Evolutionary conservation across 495 filamentous ascomycete genomes (phyloP).

Genomic region (Penicillium taxi): DNA sequence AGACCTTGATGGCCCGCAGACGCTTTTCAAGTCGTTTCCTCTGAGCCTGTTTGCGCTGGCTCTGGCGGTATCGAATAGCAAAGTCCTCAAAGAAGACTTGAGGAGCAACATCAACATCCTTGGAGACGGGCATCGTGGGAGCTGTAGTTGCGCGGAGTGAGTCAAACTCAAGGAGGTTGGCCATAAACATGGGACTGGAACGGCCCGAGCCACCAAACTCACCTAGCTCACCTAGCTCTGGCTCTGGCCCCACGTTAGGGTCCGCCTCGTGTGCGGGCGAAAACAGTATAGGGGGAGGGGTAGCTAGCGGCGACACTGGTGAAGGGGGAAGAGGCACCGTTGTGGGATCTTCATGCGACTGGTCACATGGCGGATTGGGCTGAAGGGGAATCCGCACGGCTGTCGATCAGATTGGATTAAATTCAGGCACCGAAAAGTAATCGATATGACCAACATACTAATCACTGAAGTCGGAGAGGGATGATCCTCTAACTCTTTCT

Average conservation of each 20-base stretch:
- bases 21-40: conserved; percentile 35
- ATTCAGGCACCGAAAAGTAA: conserved; percentile 12
- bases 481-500: conserved; percentile 27
- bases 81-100: conserved; percentile 39
- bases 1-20: conserved; percentile 45
- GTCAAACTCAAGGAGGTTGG: conserved; percentile 18
- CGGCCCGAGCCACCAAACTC: conserved; percentile 36
- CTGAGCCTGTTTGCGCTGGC: conserved; percentile 36
- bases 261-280: conserved; percentile 4
- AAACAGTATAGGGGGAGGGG: conserved; percentile 3
- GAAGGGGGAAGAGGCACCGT: conserved; percentile 23
- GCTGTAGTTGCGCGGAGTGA: conserved; percentile 4
- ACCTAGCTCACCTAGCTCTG: too few relatives aligned
- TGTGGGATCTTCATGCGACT: conserved; percentile 19
- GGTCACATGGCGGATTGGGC: conserved; percentile 25
- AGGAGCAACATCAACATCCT: conserved; percentile 21
- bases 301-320: conserved; percentile 16
- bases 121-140: conserved; percentile 7
- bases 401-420: conserved; percentile 22
- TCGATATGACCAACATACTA: conserved; percentile 24
- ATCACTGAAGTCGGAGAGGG: conserved; percentile 26
- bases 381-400: conserved; percentile 23
- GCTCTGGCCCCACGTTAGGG: conserved; percentile 16
- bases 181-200: conserved; percentile 26
- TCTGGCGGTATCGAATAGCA: conserved; percentile 34